Evolutionary conservation across 139 green algal species (phyloP), one percentile per base, ranked within the genome.

Genomic region (Picochlorum sp.): DNA sequence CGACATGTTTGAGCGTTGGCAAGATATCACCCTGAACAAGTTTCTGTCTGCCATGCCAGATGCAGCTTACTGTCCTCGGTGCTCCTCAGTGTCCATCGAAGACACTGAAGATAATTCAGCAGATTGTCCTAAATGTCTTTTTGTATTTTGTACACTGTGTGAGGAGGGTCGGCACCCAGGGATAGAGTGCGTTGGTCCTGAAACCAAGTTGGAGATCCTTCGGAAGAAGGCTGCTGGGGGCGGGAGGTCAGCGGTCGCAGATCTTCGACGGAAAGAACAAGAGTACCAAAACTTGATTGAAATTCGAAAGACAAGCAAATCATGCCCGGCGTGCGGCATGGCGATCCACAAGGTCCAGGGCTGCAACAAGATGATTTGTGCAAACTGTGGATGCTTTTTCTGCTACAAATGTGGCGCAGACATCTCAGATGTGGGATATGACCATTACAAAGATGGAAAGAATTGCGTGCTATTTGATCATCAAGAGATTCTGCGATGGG

Each of bases 291-390:
- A 26, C 2, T 46, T 78, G 15, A 61, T 59, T 2, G 63, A 64
- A 54, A 73, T 84, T 49, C 46, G 75, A 50, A 73, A 69, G 23
- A 78, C 23, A 6, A 74, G 61, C 52, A 82, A 84, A 73, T 69
- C 65, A 41, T 94, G 87, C 68, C 86, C 86, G 6, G 24, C 32
- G 13, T 94, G 86, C 70, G 49, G 67, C 58, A 85, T 82, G 72
- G 84, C 73, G 13, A 87, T 85, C 13, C 61, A 84, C 47, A 85
- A 84, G 61, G 75, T 60, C 23, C 81, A 79, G 62, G 86, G 84
- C 49, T 96, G 89, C 82, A 96, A 96, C 77, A 95, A 96, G 73
- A 89, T 95, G 74, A 78, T 66, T 1, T 95, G 89, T 76, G 26
- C 46, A 49, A 74, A 78, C 65, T 96, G 89, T 74, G 65, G 59